These are phyloP conservation scores for Panicum miliaceum DNA, from an alignment of 176 grass and related monocot species.

Conservation along the genomic window DNA sequence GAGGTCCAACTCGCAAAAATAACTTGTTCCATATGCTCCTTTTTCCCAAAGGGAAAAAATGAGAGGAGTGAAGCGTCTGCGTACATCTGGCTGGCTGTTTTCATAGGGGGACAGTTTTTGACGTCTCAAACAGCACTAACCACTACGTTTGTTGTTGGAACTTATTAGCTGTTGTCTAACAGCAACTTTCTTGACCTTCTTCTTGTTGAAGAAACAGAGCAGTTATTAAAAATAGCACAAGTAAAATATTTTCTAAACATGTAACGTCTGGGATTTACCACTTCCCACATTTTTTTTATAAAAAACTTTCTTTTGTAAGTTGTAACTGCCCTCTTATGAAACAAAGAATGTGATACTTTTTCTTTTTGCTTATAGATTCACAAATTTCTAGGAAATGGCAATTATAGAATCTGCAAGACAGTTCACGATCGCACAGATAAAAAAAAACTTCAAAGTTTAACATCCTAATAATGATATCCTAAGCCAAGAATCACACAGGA, in stretches of 20 bases:
- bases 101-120: neutral
- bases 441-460: neutral
- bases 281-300: neutral
- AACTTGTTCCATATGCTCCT: neutral
- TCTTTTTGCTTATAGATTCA: neutral
- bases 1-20: slow-evolving; percentile 21
- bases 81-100: neutral
- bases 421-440: neutral
- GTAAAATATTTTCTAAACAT: neutral
- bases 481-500: neutral
- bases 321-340: neutral
- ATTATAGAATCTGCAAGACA: neutral
- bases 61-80: neutral
- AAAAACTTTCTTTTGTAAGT: neutral
- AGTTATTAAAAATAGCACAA: slow-evolving; percentile 18
- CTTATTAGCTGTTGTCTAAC: slow-evolving; percentile 1
- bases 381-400: slow-evolving; percentile 1
- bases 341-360: neutral
- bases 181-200: neutral
- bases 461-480: neutral
- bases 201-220: slow-evolving; percentile 2
- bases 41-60: neutral
- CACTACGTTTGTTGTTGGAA: slow-evolving; percentile 6
- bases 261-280: neutral
- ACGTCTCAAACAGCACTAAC: neutral